A percentile compares a stretch with the other conserved stretches of the same genome.
Conservation (phyloP, 2,329 filamentous ascomycete genomes). For the Cytospora schulzeri region DNA sequence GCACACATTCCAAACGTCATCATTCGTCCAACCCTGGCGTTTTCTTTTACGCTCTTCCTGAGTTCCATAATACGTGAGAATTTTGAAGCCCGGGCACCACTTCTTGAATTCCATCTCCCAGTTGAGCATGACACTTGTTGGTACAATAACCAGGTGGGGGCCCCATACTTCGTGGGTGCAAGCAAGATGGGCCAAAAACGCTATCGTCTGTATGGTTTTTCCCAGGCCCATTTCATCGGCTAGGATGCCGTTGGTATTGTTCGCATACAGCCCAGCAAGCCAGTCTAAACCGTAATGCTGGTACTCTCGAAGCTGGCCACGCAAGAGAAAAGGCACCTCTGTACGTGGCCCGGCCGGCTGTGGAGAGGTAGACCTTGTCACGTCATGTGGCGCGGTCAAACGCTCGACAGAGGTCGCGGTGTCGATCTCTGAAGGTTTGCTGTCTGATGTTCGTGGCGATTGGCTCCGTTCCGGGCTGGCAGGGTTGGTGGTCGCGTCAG, state of each 20-base stretch:
- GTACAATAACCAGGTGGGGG: slow-evolving; percentile 92
- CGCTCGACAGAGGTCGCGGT: slow-evolving; percentile 44
- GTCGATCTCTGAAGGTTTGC: slow-evolving; percentile 53
- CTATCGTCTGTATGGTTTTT: slow-evolving; percentile 98
- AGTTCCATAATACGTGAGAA: slow-evolving; percentile 93
- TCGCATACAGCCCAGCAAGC: slow-evolving; percentile 89
- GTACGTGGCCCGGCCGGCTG: slow-evolving; percentile 56
- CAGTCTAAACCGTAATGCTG: slow-evolving; percentile 97
- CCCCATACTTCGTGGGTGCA: slow-evolving; percentile 92
- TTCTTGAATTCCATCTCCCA: slow-evolving; percentile 99
- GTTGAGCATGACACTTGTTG: slow-evolving; percentile 97
- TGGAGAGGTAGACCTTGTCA: slow-evolving; percentile 36
- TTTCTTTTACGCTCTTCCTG: slow-evolving; percentile 91
- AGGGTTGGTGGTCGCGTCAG: slow-evolving; percentile 46
- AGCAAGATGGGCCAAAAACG: slow-evolving; percentile 87
- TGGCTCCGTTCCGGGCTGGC: slow-evolving; percentile 49
- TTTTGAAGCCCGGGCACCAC: slow-evolving; percentile 97
- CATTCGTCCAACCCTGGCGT: slow-evolving; percentile 88
- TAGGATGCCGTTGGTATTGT: slow-evolving; percentile 91
- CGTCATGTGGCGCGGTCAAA: slow-evolving; percentile 36
- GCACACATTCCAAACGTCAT: slow-evolving; percentile 94
- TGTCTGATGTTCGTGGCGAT: slow-evolving; percentile 53
- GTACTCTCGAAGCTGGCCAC: slow-evolving; percentile 90
- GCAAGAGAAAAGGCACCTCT: slow-evolving; percentile 77
- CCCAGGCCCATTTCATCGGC: slow-evolving; percentile 98